These are phyloP conservation scores for Omphalotus olearius DNA, from an alignment of 1,284 basidiomycete genomes.

Conservation along the genomic window DNA sequence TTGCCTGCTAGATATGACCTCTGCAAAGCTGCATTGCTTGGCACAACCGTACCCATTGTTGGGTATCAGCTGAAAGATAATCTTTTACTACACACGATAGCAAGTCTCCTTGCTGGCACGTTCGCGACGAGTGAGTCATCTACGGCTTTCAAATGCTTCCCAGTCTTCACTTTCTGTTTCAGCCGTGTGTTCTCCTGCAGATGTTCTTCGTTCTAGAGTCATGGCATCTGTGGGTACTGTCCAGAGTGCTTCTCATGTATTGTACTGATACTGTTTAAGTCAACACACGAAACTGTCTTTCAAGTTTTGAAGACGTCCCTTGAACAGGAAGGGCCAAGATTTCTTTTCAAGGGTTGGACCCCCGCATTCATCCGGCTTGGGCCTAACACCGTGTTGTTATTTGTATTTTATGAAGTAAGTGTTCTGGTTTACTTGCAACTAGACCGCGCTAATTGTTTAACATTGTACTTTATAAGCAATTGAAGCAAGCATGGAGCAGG, in stretches of 20 bases:
- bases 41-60: slow-evolving; percentile 48
- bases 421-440: neutral
- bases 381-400: slow-evolving; percentile 81
- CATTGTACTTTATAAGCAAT: slow-evolving; percentile 43
- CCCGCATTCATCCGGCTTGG: slow-evolving; percentile 82
- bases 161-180: slow-evolving; percentile 6
- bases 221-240: slow-evolving; percentile 61
- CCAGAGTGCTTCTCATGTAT: slow-evolving; percentile 1
- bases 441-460: neutral
- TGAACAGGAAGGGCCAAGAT: slow-evolving; percentile 72
- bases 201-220: slow-evolving; percentile 77
- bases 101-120: slow-evolving; percentile 74
- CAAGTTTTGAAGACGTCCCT: slow-evolving; percentile 55
- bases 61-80: slow-evolving; percentile 70
- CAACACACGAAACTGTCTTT: slow-evolving; percentile 41
- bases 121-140: slow-evolving; percentile 72
- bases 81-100: slow-evolving; percentile 58
- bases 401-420: slow-evolving; percentile 78
- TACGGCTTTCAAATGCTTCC: neutral
- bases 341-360: slow-evolving; percentile 89
- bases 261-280: slow-evolving; percentile 28
- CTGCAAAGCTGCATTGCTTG: slow-evolving; percentile 71
- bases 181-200: slow-evolving; percentile 87
- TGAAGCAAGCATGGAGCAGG: slow-evolving; percentile 52
- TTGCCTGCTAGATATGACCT: slow-evolving; percentile 69